Conservation (phyloP, 768 basidiomycete genomes). For the Boletellus sp. region DNA sequence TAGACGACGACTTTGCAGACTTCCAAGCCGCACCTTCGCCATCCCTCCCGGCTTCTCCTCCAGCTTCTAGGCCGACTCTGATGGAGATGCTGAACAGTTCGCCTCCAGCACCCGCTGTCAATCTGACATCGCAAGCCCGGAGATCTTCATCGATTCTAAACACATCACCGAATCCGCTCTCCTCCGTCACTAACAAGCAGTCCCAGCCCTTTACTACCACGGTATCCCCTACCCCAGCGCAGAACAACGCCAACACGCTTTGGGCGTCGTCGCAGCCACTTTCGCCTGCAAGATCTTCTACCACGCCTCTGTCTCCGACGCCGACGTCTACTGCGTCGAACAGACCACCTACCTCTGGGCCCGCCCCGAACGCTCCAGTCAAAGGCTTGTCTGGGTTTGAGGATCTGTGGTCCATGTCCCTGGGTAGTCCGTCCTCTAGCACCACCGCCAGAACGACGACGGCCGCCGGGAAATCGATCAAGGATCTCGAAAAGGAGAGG, state of each 20-base stretch:
- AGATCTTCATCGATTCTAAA: constrained; percentile 24
- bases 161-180: constrained; percentile 20
- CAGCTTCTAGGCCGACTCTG: constrained; percentile 37
- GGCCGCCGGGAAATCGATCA: constrained; percentile 67
- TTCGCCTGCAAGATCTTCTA: constrained; percentile 15
- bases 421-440: constrained; percentile 43
- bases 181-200: constrained; percentile 25
- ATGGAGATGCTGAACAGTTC: constrained; percentile 47
- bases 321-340: constrained; percentile 9
- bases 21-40: constrained; percentile 71
- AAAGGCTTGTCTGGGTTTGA: constrained; percentile 66
- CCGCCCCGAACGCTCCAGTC: constrained; percentile 26
- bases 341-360: constrained; percentile 14
- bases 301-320: constrained; percentile 12
- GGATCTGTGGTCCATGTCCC: constrained; percentile 83
- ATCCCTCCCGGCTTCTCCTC: constrained; percentile 32
- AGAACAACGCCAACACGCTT: constrained; percentile 18
- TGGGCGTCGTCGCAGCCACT: constrained; percentile 28
- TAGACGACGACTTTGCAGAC: constrained; percentile 83
- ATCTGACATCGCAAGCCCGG: constrained; percentile 12
- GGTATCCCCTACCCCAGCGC: constrained; percentile 17
- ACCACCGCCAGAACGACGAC: constrained; percentile 35
- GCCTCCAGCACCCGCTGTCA: constrained; percentile 13
- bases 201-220: constrained; percentile 16
- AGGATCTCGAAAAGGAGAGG: constrained; percentile 88